Percentiles rank a stretch among this genome's conserved stretches.
phyloP scores from a whole-genome alignment of 257 asterid species.

The Coffea eugenioides region DNA sequence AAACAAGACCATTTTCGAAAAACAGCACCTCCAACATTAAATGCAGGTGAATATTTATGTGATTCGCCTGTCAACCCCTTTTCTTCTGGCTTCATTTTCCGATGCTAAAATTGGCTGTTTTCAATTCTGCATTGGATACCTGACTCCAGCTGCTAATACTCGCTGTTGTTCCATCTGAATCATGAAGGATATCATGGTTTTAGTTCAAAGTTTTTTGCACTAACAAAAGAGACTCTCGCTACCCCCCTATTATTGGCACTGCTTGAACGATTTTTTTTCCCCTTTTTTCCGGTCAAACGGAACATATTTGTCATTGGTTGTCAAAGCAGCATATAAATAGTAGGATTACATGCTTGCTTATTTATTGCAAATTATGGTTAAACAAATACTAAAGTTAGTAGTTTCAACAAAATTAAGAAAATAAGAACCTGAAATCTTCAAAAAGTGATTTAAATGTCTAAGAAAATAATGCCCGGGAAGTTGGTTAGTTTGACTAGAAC shows the following conservation, averaged over 20 bases:
- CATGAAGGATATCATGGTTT: neutral
- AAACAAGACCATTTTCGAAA: conserved; percentile 28
- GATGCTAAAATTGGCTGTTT: neutral
- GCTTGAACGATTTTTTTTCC: neutral
- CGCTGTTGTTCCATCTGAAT: conserved; percentile 89
- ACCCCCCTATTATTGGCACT: neutral
- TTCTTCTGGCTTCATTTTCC: conserved; percentile 17
- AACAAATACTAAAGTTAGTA: too few species aligned
- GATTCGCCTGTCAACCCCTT: conserved; percentile 22
- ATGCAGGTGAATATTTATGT: conserved; percentile 34
- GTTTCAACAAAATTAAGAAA: too few species aligned
- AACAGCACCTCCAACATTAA: conserved; percentile 11
- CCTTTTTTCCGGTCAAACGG: neutral
- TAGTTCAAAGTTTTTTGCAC: neutral
- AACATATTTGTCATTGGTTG: too few species aligned
- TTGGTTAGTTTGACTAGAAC: neutral
- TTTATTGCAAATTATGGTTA: neutral
- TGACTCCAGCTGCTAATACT: conserved; percentile 63
- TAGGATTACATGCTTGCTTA: too few species aligned
- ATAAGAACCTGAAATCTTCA: too few species aligned
- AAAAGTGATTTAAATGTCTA: too few species aligned
- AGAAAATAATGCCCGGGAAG: too few species aligned
- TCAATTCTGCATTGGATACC: conserved; percentile 57
- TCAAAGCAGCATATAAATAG: too few species aligned
- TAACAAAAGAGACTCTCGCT: neutral